phyloP scores from a whole-genome alignment of 768 basidiomycete species.

The Psilocybe cubensis region DNA sequence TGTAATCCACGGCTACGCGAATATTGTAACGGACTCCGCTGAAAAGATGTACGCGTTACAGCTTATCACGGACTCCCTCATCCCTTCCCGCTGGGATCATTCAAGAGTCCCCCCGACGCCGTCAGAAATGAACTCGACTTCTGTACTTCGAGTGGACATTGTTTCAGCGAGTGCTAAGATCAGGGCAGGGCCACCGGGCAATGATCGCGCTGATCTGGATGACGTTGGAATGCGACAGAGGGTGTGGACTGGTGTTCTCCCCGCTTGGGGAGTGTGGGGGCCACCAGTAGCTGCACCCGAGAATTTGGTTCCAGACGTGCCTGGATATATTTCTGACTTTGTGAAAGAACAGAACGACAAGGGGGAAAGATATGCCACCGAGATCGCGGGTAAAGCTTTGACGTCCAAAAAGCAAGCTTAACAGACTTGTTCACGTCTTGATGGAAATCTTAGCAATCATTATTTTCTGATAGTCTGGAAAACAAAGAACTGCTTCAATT shows the following conservation, averaged over 20 bases:
- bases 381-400: background rate
- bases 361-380: background rate
- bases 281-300: background rate
- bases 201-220: constrained; percentile 26
- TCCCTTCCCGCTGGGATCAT: constrained; percentile 26
- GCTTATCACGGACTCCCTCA: constrained; percentile 26
- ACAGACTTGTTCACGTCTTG: no score
- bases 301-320: background rate
- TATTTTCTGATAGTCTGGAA: no score
- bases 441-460: no score
- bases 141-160: constrained; percentile 29
- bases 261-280: background rate
- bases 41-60: constrained; percentile 29
- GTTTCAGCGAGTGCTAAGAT: constrained; percentile 32
- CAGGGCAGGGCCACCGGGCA: constrained; percentile 20
- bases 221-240: constrained; percentile 3
- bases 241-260: background rate
- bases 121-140: constrained; percentile 26
- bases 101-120: constrained; percentile 28
- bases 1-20: constrained; percentile 28
- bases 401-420: background rate
- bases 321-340: background rate
- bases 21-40: constrained; percentile 17
- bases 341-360: background rate
- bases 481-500: no score